Evolutionary conservation across 2,329 filamentous ascomycete genomes (phyloP).

Genomic region (Curvularia sp.): DNA sequence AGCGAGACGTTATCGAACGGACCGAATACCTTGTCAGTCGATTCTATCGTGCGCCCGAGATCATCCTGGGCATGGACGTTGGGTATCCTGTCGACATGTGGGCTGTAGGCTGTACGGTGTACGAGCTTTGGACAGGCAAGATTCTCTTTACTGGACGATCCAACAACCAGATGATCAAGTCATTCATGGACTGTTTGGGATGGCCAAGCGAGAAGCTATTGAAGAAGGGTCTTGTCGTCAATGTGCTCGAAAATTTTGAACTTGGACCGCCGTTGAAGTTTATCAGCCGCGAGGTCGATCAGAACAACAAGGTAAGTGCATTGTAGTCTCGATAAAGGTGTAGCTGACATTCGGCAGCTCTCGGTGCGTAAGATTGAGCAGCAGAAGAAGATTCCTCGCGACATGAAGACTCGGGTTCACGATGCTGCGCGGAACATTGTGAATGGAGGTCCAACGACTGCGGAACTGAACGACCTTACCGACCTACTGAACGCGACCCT

Average conservation of each 20-base stretch:
- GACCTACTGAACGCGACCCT: constrained; percentile 90
- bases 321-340: background rate
- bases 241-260: constrained; percentile 75
- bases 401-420: constrained; percentile 80
- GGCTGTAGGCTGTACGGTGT: constrained; percentile 96
- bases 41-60: constrained; percentile 96
- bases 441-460: constrained; percentile 67
- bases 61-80: constrained; percentile 95
- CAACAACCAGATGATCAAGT: constrained; percentile 98
- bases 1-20: constrained; percentile 81
- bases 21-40: constrained; percentile 95
- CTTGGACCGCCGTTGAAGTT: constrained; percentile 74
- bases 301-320: constrained; percentile 39
- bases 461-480: constrained; percentile 81
- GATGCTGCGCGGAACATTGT: constrained; percentile 74
- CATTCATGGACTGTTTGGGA: constrained; percentile 94
- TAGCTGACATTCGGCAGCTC: constrained; percentile 57
- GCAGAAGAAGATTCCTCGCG: constrained; percentile 66
- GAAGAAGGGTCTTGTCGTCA: constrained; percentile 69
- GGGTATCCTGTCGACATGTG: constrained; percentile 96
- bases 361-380: constrained; percentile 69
- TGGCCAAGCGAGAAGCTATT: constrained; percentile 90
- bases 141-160: constrained; percentile 93
- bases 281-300: constrained; percentile 75
- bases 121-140: constrained; percentile 96